Percentiles rank a stretch among this genome's conserved stretches.
Evolutionary conservation across 129 eudicot species (phyloP).

Genomic region (Deinandra increscens): DNA sequence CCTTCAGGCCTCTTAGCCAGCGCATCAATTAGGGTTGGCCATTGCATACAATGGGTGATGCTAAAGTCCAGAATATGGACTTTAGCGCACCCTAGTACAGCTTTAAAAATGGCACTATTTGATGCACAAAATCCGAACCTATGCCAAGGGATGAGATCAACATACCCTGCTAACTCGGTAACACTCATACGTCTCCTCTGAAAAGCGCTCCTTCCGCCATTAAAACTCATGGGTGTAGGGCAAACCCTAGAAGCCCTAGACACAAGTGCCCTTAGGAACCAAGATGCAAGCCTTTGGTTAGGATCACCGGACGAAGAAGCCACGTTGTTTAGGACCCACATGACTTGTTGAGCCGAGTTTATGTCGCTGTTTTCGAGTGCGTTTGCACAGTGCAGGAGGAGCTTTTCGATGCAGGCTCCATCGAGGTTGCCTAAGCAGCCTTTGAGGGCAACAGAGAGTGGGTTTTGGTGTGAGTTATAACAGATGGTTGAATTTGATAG

Average conservation of each 20-base stretch:
- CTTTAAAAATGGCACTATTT: constrained; percentile 64
- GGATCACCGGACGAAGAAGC: constrained; percentile 75
- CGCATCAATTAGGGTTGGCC: constrained; percentile 77
- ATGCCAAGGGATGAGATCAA: constrained; percentile 86
- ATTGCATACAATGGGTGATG: constrained; percentile 80
- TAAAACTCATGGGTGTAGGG: constrained; percentile 53
- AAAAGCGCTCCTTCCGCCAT: constrained; percentile 26
- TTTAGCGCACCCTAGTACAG: constrained; percentile 50
- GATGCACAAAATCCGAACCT: constrained; percentile 81
- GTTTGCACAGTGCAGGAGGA: constrained; percentile 69
- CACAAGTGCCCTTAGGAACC: constrained; percentile 66
- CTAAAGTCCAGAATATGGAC: constrained; percentile 76
- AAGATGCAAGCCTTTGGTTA: constrained; percentile 78
- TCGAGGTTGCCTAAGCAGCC: constrained; percentile 72
- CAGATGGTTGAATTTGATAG: constrained; percentile 37
- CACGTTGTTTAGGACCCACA: constrained; percentile 92
- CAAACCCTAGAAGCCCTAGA: constrained; percentile 69
- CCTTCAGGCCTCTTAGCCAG: constrained; percentile 61
- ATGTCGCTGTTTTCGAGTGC: constrained; percentile 70
- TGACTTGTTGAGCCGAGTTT: constrained; percentile 84
- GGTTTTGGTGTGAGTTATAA: constrained; percentile 37
- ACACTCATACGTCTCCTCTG: constrained; percentile 54
- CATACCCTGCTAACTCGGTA: constrained; percentile 76
- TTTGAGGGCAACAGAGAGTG: constrained; percentile 46
- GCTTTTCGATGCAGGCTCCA: constrained; percentile 84